Evolutionary conservation across 148 eudicot genomes (phyloP).

Genomic region (Pharnaceum exiguum): DNA sequence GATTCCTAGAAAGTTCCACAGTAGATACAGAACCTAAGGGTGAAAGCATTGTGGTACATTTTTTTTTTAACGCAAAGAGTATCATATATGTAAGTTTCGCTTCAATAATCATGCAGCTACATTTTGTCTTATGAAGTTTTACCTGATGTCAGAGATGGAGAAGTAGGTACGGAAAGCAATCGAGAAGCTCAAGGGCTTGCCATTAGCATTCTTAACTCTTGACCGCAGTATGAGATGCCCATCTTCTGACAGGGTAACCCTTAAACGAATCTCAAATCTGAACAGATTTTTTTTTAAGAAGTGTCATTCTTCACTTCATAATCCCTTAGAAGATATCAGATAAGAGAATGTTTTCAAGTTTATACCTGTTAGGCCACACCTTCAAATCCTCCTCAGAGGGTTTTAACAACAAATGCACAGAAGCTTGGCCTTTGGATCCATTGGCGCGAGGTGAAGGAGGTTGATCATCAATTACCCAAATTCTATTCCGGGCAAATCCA

Average conservation of each 20-base stretch:
- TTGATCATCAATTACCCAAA: slow-evolving; percentile 51
- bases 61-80: not conserved
- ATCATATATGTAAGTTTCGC: not conserved
- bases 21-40: not conserved
- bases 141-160: slow-evolving; percentile 92
- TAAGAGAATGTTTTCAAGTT: slow-evolving; percentile 1
- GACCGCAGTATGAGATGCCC: slow-evolving; percentile 59
- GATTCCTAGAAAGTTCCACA: slow-evolving; percentile 4
- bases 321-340: too few relatives aligned
- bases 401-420: slow-evolving; percentile 46
- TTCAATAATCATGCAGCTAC: not conserved
- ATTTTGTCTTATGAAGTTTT: not conserved
- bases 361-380: slow-evolving; percentile 31
- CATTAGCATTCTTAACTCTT: slow-evolving; percentile 63
- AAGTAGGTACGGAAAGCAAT: slow-evolving; percentile 79
- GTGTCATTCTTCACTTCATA: too few relatives aligned
- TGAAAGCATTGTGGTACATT: too few relatives aligned
- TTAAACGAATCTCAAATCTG: slow-evolving; percentile 82
- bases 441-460: slow-evolving; percentile 55
- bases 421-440: slow-evolving; percentile 33
- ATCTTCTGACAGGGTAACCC: slow-evolving; percentile 60
- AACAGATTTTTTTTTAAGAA: too few relatives aligned
- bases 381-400: slow-evolving; percentile 62
- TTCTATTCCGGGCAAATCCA: slow-evolving; percentile 72
- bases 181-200: slow-evolving; percentile 86